Percentiles rank a stretch among this genome's conserved stretches.
These are phyloP conservation scores for Aspergillus indologenus DNA, from an alignment of 495 filamentous ascomycete genomes.

Conservation along the genomic window DNA sequence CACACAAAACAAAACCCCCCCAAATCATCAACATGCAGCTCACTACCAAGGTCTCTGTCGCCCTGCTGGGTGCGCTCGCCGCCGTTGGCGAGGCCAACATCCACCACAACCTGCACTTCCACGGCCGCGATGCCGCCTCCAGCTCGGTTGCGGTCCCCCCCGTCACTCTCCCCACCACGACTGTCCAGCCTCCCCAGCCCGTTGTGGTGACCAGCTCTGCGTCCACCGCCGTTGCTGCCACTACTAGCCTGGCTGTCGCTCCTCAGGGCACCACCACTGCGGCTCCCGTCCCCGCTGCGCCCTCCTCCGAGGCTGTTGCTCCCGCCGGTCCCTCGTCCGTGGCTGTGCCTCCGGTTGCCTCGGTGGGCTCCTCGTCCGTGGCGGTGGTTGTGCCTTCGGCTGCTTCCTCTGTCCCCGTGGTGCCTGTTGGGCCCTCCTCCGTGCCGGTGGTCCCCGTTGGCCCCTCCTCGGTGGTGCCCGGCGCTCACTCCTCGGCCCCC, in stretches of 20 bases:
- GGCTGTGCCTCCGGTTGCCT: background rate
- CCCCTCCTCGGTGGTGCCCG: background rate
- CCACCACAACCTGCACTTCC: constrained; percentile 36
- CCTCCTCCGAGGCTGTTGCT: background rate
- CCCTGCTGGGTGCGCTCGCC: constrained; percentile 48
- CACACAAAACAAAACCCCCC: constrained; percentile 21
- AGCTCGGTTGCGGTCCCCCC: constrained; percentile 11
- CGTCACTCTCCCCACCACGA: constrained; percentile 12
- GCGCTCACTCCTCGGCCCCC: background rate
- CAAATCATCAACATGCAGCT: constrained; percentile 33
- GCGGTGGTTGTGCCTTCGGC: background rate
- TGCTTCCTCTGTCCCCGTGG: background rate
- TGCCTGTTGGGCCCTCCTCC: constrained; percentile 6
- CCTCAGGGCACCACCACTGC: background rate
- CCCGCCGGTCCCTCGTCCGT: constrained; percentile 6
- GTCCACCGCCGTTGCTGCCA: constrained; percentile 7
- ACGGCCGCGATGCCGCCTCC: constrained; percentile 28
- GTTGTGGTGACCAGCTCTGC: constrained; percentile 10
- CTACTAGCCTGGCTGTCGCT: constrained; percentile 5
- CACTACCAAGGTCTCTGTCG: constrained; percentile 48
- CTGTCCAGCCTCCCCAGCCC: constrained; percentile 5
- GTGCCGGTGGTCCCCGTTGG: constrained; percentile 1
- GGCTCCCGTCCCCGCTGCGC: constrained; percentile 8
- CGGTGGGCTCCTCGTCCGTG: background rate
- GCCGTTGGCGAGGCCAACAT: constrained; percentile 39